Conservation (phyloP, 2,329 filamentous ascomycete species). For the Madurella mycetomatis region DNA sequence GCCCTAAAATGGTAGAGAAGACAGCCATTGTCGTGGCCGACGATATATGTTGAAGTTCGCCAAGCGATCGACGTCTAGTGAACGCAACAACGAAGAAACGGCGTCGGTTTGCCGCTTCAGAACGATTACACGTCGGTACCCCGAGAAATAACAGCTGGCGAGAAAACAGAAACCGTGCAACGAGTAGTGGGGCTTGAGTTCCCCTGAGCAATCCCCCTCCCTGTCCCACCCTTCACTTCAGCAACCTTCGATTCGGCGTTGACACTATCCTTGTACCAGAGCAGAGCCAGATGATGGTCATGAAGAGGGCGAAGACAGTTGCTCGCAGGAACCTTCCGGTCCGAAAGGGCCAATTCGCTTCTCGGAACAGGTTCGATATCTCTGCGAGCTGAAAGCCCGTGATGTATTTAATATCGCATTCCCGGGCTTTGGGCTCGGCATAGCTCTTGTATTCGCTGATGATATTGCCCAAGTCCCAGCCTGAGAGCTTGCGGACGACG, state of each 20-base stretch:
- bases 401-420: slow-evolving; percentile 58
- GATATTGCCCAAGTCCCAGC: slow-evolving; percentile 59
- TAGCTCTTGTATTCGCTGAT: slow-evolving; percentile 71
- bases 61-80: not conserved
- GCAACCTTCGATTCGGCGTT: not conserved
- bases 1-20: not conserved
- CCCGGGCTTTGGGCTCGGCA: slow-evolving; percentile 55
- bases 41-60: not conserved
- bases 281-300: slow-evolving; percentile 41
- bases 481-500: slow-evolving; percentile 67
- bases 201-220: too few relatives aligned
- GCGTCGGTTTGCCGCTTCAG: not conserved
- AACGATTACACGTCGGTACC: not conserved
- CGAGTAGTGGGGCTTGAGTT: not conserved
- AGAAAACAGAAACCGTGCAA: not conserved
- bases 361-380: slow-evolving; percentile 31
- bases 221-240: not conserved
- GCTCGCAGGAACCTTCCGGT: slow-evolving; percentile 39
- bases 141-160: not conserved
- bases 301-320: slow-evolving; percentile 39
- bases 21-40: not conserved
- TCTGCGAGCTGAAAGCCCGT: slow-evolving; percentile 43
- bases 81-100: not conserved
- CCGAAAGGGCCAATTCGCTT: slow-evolving; percentile 25
- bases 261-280: slow-evolving; percentile 33